Evolutionary conservation across 2,329 filamentous ascomycete species (phyloP).

Genomic region (Cadophora malorum): DNA sequence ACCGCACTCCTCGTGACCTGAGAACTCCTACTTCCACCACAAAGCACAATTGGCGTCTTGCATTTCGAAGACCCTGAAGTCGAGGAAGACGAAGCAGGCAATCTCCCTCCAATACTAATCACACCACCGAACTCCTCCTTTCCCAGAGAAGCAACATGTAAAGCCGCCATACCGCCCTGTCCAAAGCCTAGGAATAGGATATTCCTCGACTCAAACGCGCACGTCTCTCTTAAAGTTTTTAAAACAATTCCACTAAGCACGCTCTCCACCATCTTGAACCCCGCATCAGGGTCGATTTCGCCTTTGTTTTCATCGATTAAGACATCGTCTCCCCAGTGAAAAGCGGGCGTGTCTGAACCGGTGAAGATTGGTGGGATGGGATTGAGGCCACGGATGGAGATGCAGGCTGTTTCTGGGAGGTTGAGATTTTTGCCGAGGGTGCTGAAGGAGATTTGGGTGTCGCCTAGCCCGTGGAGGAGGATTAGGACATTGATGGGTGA

Average conservation of each 20-base stretch:
- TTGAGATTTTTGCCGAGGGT: constrained; percentile 62
- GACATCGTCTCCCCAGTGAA: constrained; percentile 67
- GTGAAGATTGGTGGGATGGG: constrained; percentile 60
- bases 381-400: constrained; percentile 66
- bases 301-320: constrained; percentile 59
- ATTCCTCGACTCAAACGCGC: constrained; percentile 55
- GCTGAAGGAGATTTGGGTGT: constrained; percentile 64
- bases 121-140: constrained; percentile 60
- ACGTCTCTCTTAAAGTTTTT: constrained; percentile 53
- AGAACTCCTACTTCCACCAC: constrained; percentile 58
- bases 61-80: constrained; percentile 53
- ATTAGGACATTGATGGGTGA: constrained; percentile 65
- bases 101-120: constrained; percentile 66
- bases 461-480: constrained; percentile 73
- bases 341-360: constrained; percentile 46
- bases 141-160: constrained; percentile 48
- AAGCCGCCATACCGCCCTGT: constrained; percentile 62
- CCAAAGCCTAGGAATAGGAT: constrained; percentile 62
- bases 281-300: constrained; percentile 60
- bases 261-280: constrained; percentile 52
- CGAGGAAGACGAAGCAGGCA: constrained; percentile 57
- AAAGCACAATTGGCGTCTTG: constrained; percentile 68
- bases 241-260: constrained; percentile 53
- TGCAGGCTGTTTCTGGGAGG: constrained; percentile 68
- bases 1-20: constrained; percentile 68